Evolutionary conservation across 352 stramenopile species (phyloP), one percentile per base, ranked within the genome.

Genomic region (Phytophthora pluvialis): DNA sequence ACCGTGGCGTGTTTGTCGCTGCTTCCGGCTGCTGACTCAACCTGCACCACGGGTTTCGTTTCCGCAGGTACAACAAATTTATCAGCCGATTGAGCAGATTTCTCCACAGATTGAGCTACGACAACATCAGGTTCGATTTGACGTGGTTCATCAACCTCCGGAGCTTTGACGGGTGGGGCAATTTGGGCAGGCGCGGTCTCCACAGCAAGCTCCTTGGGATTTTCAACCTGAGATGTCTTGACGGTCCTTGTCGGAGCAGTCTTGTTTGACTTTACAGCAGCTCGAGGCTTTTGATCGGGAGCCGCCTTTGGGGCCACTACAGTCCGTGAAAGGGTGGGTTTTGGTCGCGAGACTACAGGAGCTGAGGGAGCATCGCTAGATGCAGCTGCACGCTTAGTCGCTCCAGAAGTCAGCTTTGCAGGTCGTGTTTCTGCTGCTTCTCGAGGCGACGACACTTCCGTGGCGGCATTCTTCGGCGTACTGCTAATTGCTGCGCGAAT

Each of bases 251-350:
- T 8, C 2, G 33, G 26, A 28, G 47, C 15, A 29, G 33, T 9
- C 25, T 59, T 70, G 29, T 8, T 64, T 39, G 61, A 35, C 31
- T 75, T 72, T 7, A 35, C 28, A 28, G 35, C 42, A 61, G 45
- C 5, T 54, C 36, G 63, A 59, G 57, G 18, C 31, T 69, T 64
- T 35, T 26, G 12, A 10, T 64, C 40, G 33, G 40, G 13, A 39
- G 36, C 35, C 15, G 16, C 3, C 25, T 72, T 69, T 29, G 57
- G 52, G 5, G 54, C 33, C 8, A 51, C 36, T 21, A 49, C 38
- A 36, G 38, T 15, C 3, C 56, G 55, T 55, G 55, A 43, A 46
- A 62, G 25, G 26, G 21, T 61, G 15, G 55, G 43, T 12, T 75
- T 75, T 29, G 35, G 35, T 38, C 63, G 50, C 44, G 62, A 16